These are phyloP conservation scores for Paspalum vaginatum DNA, from an alignment of 176 grass and related monocot genomes.

Conservation along the genomic window DNA sequence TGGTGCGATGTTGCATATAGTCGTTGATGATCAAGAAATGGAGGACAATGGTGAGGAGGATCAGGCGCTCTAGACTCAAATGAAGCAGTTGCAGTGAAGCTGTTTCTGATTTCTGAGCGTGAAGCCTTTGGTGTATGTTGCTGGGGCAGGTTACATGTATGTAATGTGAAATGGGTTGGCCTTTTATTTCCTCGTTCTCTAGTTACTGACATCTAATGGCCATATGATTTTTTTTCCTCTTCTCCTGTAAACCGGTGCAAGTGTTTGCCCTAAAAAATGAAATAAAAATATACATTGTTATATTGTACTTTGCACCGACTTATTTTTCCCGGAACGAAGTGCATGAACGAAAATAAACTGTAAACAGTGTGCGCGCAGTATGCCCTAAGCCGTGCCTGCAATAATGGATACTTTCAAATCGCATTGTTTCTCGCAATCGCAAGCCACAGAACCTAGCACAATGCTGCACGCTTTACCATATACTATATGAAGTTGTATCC, in stretches of 20 bases:
- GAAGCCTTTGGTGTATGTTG: neutral
- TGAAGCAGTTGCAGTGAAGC: neutral
- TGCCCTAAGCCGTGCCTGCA: neutral
- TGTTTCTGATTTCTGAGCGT: neutral
- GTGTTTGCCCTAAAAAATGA: neutral
- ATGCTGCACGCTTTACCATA: no score
- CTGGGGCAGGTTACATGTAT: constrained; percentile 10
- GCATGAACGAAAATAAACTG: neutral
- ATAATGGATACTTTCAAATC: neutral
- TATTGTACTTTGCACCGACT: neutral
- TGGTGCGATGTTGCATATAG: neutral
- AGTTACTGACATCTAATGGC: neutral
- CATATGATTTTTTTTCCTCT: neutral
- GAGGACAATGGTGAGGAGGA: constrained; percentile 45
- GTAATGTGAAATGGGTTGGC: neutral
- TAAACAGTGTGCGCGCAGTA: neutral
- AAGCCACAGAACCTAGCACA: no score
- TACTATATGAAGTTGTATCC: no score
- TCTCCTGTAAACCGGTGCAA: constrained; percentile 1
- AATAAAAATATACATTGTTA: neutral
- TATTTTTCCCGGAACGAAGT: neutral
- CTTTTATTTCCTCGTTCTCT: neutral
- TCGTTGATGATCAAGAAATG: constrained; percentile 11
- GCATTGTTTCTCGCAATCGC: no score
- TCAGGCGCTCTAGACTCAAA: constrained; percentile 28